These are phyloP conservation scores for Eucalyptus marginata DNA, from an alignment of 345 rosid species.

Conservation along the genomic window DNA sequence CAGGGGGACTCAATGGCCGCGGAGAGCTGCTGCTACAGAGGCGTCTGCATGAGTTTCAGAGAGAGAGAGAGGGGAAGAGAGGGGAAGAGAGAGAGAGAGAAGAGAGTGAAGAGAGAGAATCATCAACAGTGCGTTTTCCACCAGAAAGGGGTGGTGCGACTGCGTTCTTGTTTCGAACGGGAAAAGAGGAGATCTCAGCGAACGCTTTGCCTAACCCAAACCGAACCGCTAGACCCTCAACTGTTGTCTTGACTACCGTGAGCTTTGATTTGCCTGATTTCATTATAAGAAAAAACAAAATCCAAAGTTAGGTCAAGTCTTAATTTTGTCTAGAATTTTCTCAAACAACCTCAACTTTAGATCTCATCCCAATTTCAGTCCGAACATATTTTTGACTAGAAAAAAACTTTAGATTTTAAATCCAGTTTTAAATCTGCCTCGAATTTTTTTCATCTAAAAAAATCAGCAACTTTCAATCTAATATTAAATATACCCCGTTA, in stretches of 20 bases:
- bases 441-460: not conserved
- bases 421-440: not conserved
- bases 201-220: not conserved
- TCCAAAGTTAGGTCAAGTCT: not conserved
- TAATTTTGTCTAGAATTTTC: not conserved
- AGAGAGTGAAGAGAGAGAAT: no score
- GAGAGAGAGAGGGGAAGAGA: not conserved
- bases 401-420: not conserved
- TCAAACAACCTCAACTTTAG: not conserved
- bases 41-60: not conserved
- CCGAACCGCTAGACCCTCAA: not conserved
- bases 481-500: rapidly evolving
- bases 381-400: not conserved
- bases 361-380: not conserved
- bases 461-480: not conserved
- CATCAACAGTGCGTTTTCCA: not conserved
- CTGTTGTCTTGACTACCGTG: not conserved
- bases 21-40: not conserved
- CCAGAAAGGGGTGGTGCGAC: not conserved
- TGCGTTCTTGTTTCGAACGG: not conserved
- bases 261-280: not conserved
- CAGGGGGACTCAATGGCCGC: not conserved
- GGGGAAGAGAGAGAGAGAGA: not conserved
- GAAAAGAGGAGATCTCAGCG: not conserved
- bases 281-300: not conserved